Percentiles rank a stretch among this genome's conserved stretches.
phyloP scores from a whole-genome alignment of 1,284 basidiomycete species.

The Leucoagaricus sp. region DNA sequence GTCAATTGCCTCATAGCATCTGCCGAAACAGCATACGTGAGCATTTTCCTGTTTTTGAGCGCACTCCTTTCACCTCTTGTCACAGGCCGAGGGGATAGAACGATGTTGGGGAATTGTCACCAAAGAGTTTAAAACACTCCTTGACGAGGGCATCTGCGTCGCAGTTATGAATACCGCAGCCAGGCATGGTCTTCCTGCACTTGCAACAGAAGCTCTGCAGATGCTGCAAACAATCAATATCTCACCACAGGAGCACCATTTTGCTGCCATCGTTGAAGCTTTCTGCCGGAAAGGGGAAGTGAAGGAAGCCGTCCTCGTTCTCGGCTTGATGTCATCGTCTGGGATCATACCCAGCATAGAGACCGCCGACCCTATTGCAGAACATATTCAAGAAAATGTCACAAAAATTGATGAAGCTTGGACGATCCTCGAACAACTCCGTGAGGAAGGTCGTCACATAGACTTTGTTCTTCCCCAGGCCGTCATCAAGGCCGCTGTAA shows the following conservation, averaged over 20 bases:
- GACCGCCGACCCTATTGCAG: conserved; percentile 54
- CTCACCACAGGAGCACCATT: conserved; percentile 66
- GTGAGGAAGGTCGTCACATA: conserved; percentile 49
- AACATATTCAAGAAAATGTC: conserved; percentile 46
- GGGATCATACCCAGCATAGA: conserved; percentile 45
- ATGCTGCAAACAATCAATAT: conserved; percentile 50
- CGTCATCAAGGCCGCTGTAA: conserved; percentile 63
- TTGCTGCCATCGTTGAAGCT: conserved; percentile 69
- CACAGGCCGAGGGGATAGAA: conserved; percentile 69
- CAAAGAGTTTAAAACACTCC: conserved; percentile 49
- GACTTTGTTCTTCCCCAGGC: conserved; percentile 65
- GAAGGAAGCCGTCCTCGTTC: conserved; percentile 56
- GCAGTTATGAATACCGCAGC: conserved; percentile 73
- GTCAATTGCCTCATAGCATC: conserved; percentile 57
- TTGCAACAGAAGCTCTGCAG: conserved; percentile 67
- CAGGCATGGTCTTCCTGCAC: conserved; percentile 64
- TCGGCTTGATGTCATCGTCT: conserved; percentile 56
- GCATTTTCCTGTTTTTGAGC: conserved; percentile 37
- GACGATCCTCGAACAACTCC: conserved; percentile 62
- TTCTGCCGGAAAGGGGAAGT: conserved; percentile 53
- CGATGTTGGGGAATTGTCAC: conserved; percentile 66
- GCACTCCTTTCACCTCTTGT: conserved; percentile 4
- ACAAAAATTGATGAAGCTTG: conserved; percentile 69
- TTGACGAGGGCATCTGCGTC: conserved; percentile 76
- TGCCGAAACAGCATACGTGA: conserved; percentile 63